A percentile compares a stretch with the other conserved stretches of the same genome.
phyloP scores from a whole-genome alignment of 2,329 filamentous ascomycete species.

The Eutypa lata region DNA sequence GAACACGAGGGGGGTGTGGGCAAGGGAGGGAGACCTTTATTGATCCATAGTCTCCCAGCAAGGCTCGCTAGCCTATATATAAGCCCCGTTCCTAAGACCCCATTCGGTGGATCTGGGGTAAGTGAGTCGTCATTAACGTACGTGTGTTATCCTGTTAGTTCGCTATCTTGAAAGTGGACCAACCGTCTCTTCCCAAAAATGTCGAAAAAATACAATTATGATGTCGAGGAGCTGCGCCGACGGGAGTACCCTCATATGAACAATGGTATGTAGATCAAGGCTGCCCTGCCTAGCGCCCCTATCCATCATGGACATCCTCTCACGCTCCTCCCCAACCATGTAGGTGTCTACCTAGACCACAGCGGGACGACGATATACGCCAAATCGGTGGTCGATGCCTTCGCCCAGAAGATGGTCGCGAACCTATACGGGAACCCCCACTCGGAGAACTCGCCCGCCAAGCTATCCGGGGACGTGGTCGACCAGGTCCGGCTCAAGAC shows the following conservation, averaged over 20 bases:
- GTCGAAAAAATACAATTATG: conserved; percentile 27
- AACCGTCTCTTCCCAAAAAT: conserved; percentile 15
- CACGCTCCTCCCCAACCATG: conserved; percentile 5
- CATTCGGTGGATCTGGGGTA: not conserved
- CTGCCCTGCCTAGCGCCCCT: too few species aligned
- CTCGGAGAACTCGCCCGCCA: conserved; percentile 59
- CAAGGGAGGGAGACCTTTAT: not conserved
- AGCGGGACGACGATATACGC: conserved; percentile 57
- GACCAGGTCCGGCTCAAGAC: conserved; percentile 52
- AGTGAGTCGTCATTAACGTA: not conserved
- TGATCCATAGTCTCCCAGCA: not conserved
- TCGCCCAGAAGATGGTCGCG: conserved; percentile 51
- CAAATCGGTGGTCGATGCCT: conserved; percentile 53
- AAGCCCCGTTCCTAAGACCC: not conserved
- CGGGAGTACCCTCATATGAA: conserved; percentile 42
- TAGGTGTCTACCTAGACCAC: conserved; percentile 55
- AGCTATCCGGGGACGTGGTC: conserved; percentile 53
- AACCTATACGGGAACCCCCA: conserved; percentile 68
- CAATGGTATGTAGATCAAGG: conserved; percentile 27
- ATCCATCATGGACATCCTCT: not conserved
- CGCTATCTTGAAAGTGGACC: not conserved
- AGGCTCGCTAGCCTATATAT: not conserved
- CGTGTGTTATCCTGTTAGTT: not conserved
- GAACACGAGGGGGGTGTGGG: not conserved
- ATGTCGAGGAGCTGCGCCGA: conserved; percentile 34